Evolutionary conservation across 257 asterid genomes (phyloP).

Genomic region (Cinchona pubescens): DNA sequence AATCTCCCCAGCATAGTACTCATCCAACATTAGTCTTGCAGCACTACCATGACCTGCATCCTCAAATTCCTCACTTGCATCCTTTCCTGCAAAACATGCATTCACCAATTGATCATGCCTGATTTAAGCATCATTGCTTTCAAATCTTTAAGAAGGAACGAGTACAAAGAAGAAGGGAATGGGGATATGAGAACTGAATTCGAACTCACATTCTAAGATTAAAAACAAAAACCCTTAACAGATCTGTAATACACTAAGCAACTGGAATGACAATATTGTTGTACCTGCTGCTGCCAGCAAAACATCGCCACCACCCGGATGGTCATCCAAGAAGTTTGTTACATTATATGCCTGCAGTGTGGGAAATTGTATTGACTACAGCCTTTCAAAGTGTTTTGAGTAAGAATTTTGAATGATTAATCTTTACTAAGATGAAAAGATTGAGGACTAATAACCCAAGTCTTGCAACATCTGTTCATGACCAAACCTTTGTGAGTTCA

Average conservation of each 20-base stretch:
- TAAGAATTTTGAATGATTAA: neutral
- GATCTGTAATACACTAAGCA: neutral
- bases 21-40: constrained; percentile 76
- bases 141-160: too few relatives aligned
- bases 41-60: constrained; percentile 80
- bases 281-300: constrained; percentile 56
- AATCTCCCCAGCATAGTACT: constrained; percentile 61
- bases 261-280: neutral
- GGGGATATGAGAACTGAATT: too few relatives aligned
- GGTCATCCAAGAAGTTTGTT: constrained; percentile 59
- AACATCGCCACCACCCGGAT: constrained; percentile 78
- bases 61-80: constrained; percentile 75
- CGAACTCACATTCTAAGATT: too few relatives aligned
- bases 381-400: neutral
- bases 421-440: neutral
- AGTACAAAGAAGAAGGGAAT: too few relatives aligned
- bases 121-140: too few relatives aligned
- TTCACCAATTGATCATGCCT: too few relatives aligned
- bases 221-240: too few relatives aligned
- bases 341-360: constrained; percentile 59
- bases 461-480: neutral
- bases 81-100: constrained; percentile 48
- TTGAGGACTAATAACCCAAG: too few relatives aligned
- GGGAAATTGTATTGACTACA: neutral
- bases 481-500: neutral